These are phyloP conservation scores for Nicotiana knightiana DNA, from an alignment of 257 asterid genomes.

Conservation along the genomic window DNA sequence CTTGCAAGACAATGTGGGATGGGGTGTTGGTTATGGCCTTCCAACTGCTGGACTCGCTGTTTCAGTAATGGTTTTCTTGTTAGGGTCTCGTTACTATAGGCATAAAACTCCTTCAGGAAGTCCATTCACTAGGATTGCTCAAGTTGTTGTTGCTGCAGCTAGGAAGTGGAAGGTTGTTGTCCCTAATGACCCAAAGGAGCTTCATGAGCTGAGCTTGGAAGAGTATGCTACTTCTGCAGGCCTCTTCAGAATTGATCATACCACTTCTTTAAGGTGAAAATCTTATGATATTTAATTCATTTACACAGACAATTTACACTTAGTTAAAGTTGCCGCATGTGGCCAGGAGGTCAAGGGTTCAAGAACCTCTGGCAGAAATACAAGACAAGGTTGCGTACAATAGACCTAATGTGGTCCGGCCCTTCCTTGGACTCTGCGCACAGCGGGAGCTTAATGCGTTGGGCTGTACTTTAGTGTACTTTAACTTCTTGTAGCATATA, in stretches of 20 bases:
- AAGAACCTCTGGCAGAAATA: not conserved
- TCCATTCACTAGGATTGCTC: slow-evolving; percentile 57
- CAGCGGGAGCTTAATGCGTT: not conserved
- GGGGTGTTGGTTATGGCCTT: slow-evolving; percentile 52
- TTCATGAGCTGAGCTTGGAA: slow-evolving; percentile 41
- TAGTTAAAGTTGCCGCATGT: no score
- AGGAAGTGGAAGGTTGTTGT: slow-evolving; percentile 42
- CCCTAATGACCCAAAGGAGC: slow-evolving; percentile 49
- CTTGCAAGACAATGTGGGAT: slow-evolving; percentile 50
- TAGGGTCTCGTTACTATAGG: slow-evolving; percentile 49
- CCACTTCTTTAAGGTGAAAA: slow-evolving; percentile 43
- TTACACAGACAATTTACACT: not conserved
- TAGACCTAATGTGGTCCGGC: not conserved
- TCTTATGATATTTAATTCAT: not conserved
- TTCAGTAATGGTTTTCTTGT: slow-evolving; percentile 36
- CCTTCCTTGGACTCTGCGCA: not conserved
- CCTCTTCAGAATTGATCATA: slow-evolving; percentile 38
- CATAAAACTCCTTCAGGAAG: slow-evolving; percentile 46
- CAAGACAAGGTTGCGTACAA: not conserved
- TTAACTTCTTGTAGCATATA: not conserved
- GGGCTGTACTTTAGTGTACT: not conserved
- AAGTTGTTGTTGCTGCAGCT: slow-evolving; percentile 40
- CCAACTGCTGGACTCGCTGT: slow-evolving; percentile 46
- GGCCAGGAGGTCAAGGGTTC: not conserved
- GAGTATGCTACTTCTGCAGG: slow-evolving; percentile 35